Conservation (phyloP, 768 basidiomycete genomes). For the Collybia sp. region DNA sequence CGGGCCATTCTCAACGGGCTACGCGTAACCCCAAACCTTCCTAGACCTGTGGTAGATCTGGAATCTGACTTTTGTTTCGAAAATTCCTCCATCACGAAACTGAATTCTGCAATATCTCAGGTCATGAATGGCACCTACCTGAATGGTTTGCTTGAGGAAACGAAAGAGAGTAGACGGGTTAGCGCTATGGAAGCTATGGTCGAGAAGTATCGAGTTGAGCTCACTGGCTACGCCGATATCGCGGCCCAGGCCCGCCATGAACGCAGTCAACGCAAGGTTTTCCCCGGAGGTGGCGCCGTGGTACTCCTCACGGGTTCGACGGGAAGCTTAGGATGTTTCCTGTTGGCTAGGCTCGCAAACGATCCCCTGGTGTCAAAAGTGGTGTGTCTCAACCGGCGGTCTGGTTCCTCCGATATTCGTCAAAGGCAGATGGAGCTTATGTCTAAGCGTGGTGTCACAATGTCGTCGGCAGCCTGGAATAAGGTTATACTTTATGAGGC, state of each 20-base stretch:
- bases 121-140: constrained; percentile 13
- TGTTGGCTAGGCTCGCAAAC: constrained; percentile 21
- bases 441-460: constrained; percentile 21
- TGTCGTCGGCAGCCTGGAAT: constrained; percentile 19
- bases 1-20: constrained; percentile 20
- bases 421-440: constrained; percentile 24
- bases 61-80: constrained; percentile 24
- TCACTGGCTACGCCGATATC: constrained; percentile 7
- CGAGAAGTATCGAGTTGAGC: constrained; percentile 15
- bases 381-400: constrained; percentile 24
- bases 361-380: constrained; percentile 21
- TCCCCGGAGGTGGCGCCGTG: constrained; percentile 11
- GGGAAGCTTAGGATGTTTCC: constrained; percentile 29
- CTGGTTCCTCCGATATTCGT: constrained; percentile 8
- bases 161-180: constrained; percentile 12
- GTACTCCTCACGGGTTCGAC: constrained; percentile 34
- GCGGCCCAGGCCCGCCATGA: constrained; percentile 9
- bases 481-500: constrained; percentile 23
- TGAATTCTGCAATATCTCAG: constrained; percentile 13
- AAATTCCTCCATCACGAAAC: constrained; percentile 21
- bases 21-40: constrained; percentile 15
- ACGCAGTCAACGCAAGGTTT: constrained; percentile 4
- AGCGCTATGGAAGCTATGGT: constrained; percentile 23
- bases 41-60: constrained; percentile 12
- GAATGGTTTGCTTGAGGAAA: neutral